Conservation (phyloP, 1,139 yeast species). For the Petasospora fabianii region DNA sequence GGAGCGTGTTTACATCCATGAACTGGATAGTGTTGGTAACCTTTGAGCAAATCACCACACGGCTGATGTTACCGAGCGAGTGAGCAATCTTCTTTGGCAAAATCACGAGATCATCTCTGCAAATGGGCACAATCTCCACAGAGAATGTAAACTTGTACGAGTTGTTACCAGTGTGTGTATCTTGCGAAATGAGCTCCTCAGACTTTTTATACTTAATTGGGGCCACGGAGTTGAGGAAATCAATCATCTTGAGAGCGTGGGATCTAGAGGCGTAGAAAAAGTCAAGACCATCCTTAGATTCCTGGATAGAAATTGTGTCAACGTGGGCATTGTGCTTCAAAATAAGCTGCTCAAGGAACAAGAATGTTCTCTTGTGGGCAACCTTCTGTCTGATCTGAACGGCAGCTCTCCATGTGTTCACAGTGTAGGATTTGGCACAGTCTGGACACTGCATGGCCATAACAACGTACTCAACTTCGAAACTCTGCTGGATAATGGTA, state of each 20-base stretch:
- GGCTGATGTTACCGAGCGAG: conserved; percentile 78
- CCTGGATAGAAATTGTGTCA: conserved; percentile 91
- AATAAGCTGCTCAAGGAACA: conserved; percentile 91
- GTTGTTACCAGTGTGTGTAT: conserved; percentile 87
- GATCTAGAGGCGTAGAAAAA: conserved; percentile 85
- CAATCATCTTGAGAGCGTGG: conserved; percentile 92
- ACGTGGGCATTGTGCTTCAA: conserved; percentile 91
- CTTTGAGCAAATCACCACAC: conserved; percentile 81
- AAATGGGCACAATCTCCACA: conserved; percentile 93
- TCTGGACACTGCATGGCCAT: conserved; percentile 98
- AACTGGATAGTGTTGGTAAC: conserved; percentile 81
- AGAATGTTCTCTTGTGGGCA: conserved; percentile 91
- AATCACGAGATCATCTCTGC: conserved; percentile 93
- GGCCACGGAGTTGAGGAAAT: conserved; percentile 79
- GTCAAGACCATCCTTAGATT: conserved; percentile 91
- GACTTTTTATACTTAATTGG: conserved; percentile 86
- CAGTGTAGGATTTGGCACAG: conserved; percentile 94
- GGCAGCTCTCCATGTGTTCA: conserved; percentile 96
- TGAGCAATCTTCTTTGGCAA: conserved; percentile 83
- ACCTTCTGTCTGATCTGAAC: conserved; percentile 98
- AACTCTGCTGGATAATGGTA: conserved; percentile 90
- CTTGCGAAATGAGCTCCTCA: conserved; percentile 87
- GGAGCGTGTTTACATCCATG: conserved; percentile 78
- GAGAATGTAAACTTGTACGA: conserved; percentile 89
- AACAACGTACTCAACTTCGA: conserved; percentile 92